Percentiles rank a stretch among this genome's conserved stretches.
phyloP scores from a whole-genome alignment of 202 grass and related monocot species.

The Bolboschoenoplectus hybrid region DNA sequence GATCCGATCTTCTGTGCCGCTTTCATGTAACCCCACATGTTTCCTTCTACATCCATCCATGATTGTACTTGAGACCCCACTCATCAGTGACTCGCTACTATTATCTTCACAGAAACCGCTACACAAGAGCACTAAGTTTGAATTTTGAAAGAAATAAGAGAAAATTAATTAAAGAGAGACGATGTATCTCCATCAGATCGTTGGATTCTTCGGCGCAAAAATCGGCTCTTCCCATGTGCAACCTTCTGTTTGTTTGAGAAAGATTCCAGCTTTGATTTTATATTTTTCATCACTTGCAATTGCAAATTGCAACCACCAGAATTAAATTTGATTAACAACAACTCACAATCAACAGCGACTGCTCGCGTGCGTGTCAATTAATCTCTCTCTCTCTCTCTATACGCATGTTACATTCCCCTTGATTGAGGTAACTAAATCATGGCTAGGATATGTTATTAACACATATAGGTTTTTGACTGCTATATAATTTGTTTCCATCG shows the following conservation, averaged over 20 bases:
- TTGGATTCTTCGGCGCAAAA: slow-evolving; percentile 9
- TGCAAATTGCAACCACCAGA: slow-evolving; percentile 32
- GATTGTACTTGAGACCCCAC: neutral
- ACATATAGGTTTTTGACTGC: neutral
- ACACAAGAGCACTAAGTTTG: neutral
- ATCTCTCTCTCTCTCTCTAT: neutral
- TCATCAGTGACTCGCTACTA: neutral
- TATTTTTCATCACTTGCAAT: neutral
- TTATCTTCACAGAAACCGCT: neutral
- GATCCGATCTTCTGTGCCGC: neutral
- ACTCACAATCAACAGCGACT: slow-evolving; percentile 19
- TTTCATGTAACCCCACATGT: neutral
- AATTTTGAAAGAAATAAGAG: neutral
- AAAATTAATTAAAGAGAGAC: neutral
- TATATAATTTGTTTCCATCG: neutral
- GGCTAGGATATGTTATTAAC: neutral
- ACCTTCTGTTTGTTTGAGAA: neutral
- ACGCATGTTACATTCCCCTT: neutral
- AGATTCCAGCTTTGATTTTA: slow-evolving; percentile 14
- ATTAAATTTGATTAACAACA: neutral
- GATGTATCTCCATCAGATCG: neutral
- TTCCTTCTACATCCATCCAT: too few relatives aligned
- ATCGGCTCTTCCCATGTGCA: slow-evolving; percentile 33
- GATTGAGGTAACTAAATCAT: neutral
- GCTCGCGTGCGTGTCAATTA: neutral